Evolutionary conservation across 139 green algal species (phyloP), one percentile per base, ranked within the genome.

Genomic region (Coccomyxa sp.): DNA sequence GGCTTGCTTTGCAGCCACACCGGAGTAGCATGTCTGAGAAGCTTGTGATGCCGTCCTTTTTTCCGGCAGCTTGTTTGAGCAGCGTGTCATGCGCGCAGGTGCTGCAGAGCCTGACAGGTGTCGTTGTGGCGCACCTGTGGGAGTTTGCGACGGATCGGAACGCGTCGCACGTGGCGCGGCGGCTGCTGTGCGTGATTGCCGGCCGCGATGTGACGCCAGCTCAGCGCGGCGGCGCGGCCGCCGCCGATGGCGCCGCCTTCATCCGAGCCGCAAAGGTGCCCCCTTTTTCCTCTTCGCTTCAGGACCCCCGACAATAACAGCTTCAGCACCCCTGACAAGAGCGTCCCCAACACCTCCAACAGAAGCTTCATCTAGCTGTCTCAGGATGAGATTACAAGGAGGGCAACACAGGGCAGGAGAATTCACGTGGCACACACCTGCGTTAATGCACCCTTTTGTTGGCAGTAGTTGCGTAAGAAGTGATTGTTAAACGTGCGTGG

Each of bases 91-190:
- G 38, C 38, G 63, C 21, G 63, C 76, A 80, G 76, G 31, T 63
- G 28, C 31, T 59, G 31, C 30, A 28, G 30, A 80, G 31, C 30
- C 58, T 21, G 13, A 45, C 78, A 10, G 75, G 17, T 28, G 80
- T 28, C 30, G 79, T 89, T 18, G 83, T 76, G 11, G 83, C 85
- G 13, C 63, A 85, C 38, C 82, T 95, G 67, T 86, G 89, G 60
- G 89, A 93, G 51, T 91, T 93, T 81, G 66, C 88, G 9, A 91
- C 88, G 38, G 84, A 91, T 82, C 86, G 89, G 31, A 91, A 89
- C 84, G 91, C 87, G 23, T 92, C 89, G 16, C 90, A 93, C 81
- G 92, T 94, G 63, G 90, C 88, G 10, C 87, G 93, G 1, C 86
- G 89, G 17, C 85, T 96, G 86, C 86, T 95, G 81, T 90, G 87